These are phyloP conservation scores for Tagetes patula DNA, from an alignment of 129 eudicot genomes.

Conservation along the genomic window DNA sequence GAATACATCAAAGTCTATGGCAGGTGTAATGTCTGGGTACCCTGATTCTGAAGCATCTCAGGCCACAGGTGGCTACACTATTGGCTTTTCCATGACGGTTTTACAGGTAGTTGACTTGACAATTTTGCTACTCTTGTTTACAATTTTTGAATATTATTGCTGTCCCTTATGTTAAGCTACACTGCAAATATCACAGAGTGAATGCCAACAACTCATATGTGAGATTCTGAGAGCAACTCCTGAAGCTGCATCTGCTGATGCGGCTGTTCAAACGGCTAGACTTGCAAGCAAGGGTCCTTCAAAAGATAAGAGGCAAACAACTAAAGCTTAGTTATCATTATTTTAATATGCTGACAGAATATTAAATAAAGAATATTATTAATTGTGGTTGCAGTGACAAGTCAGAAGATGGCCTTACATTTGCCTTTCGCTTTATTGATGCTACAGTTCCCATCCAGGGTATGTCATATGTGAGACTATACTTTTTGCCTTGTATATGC, in stretches of 20 bases:
- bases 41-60: conserved; percentile 79
- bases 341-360: not conserved
- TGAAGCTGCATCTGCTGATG: conserved; percentile 99
- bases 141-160: conserved; percentile 11
- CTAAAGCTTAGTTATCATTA: not conserved
- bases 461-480: conserved; percentile 38
- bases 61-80: conserved; percentile 87
- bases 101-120: conserved; percentile 55
- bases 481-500: conserved; percentile 11
- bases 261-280: conserved; percentile 97
- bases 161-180: conserved; percentile 23
- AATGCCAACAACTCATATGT: conserved; percentile 97
- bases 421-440: conserved; percentile 94
- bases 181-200: conserved; percentile 56
- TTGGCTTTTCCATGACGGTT: conserved; percentile 94
- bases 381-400: conserved; percentile 57
- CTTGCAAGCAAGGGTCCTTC: conserved; percentile 84
- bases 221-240: conserved; percentile 99
- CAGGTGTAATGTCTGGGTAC: conserved; percentile 66
- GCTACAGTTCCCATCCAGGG: conserved; percentile 74
- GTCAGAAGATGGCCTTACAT: conserved; percentile 91
- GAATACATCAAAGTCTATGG: conserved; percentile 74
- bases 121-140: conserved; percentile 6
- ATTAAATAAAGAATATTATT: conserved; percentile 7
- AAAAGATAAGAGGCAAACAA: conserved; percentile 75